Base-by-base conservation (phyloP, 2,329 filamentous ascomycete species). In the Chaetomium olivaceum region DNA sequence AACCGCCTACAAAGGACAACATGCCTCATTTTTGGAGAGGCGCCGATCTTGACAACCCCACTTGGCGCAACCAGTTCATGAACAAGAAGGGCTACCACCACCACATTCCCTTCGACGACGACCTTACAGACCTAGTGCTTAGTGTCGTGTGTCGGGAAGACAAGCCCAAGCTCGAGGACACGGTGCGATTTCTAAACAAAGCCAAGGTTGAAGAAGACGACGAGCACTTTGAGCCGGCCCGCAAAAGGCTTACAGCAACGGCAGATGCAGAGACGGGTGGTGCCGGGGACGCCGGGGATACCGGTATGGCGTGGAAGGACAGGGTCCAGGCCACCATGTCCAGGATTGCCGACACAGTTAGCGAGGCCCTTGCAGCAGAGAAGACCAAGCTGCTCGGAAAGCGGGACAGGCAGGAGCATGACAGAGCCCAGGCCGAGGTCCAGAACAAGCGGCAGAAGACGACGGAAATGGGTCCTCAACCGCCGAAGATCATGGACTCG, bases 61-160 rank as follows among this genome's bases (percentile, higher is more conserved):
- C 14, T 1, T 68, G 66, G 58, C 29, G 57, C 12, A n/a, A 3
- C 2, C 23, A n/a, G 1, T 56, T 57, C 25, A 67, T 67, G 65
- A 19, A 51, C 2, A 50, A 29, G 8, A 25, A 11, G 8, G 4
- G 1, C n/a, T 21, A 43, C 2, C 5, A n/a, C 4, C 51, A 8
- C 6, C 39, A 14, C 11, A 33, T 64, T 4, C 56, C 66, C 0
- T 68, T 68, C 16, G 8, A 23, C 16, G 66, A 68, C 27, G 60
- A 68, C 16, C 60, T 68, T 4, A 68, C 60, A 5, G 56, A 65
- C 33, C n/a, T 68, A 56, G 63, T 68, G 2, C 4, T 65, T 21
- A 68, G 56, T 21, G n/a, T 14, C 4, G 33, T 65, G 9, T 59
- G 59, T 21, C 29, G 43, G 0, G 46, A 25, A n/a, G 19, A 21